phyloP scores from a whole-genome alignment of 768 basidiomycete genomes.

The Suillus occidentalis region DNA sequence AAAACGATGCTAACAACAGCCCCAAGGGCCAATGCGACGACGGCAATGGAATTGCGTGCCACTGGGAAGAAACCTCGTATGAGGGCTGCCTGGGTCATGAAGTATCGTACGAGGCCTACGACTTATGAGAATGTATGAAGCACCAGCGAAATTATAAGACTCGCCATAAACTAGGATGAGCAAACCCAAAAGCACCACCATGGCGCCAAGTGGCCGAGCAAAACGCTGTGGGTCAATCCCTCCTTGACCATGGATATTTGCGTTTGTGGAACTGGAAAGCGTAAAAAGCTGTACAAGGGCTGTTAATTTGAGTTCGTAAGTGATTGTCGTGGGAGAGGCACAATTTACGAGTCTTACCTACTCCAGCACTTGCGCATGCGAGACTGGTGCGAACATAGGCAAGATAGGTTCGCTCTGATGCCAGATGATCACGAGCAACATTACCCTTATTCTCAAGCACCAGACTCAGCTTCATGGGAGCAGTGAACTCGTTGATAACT shows the following conservation, averaged over 20 bases:
- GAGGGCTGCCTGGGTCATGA: constrained; percentile 50
- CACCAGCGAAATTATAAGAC: constrained; percentile 17
- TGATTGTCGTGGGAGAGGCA: neutral
- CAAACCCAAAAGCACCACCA: constrained; percentile 45
- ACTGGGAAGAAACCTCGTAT: constrained; percentile 52
- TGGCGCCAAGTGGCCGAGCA: constrained; percentile 55
- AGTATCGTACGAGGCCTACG: constrained; percentile 53
- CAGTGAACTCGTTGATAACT: constrained; percentile 4
- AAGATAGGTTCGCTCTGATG: constrained; percentile 62
- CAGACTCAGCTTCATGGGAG: constrained; percentile 26
- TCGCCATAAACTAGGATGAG: constrained; percentile 48
- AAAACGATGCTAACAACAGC: constrained; percentile 45
- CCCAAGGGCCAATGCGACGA: constrained; percentile 41
- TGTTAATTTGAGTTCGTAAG: constrained; percentile 20
- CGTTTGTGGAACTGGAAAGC: constrained; percentile 27
- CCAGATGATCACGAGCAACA: constrained; percentile 64
- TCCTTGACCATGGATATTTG: constrained; percentile 4
- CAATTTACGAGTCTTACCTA: constrained; percentile 40
- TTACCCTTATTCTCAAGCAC: constrained; percentile 59
- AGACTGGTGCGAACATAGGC: constrained; percentile 67
- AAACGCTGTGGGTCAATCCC: constrained; percentile 24
- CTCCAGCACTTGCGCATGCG: constrained; percentile 56
- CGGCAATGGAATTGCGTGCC: constrained; percentile 45
- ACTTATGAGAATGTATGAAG: neutral
- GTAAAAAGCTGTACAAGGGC: constrained; percentile 60